Evolutionary conservation across 768 basidiomycete genomes (phyloP), one percentile per base, ranked within the genome.

Genomic region (Mycena latifolia): DNA sequence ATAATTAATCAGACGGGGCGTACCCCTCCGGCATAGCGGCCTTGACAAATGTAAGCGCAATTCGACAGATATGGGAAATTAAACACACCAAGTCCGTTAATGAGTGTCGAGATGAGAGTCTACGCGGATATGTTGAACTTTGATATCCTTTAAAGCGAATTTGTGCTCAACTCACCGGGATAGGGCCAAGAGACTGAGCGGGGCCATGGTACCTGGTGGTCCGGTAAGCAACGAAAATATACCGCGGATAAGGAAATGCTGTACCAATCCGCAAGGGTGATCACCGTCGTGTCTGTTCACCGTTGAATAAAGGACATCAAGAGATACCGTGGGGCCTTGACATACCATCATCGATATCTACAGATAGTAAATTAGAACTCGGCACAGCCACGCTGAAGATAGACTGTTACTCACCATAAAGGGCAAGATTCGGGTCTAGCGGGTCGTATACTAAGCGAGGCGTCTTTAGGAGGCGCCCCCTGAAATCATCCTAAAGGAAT

Each of bases 101-200:
- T 63, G 46, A 63, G 61, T 20, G 77, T 77, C 5, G 76, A 66
- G 53, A 77, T 73, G 31, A 48, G 68, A 4, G 77, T 61, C 57
- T 79, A 41, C 70, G 65, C 77, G 63, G n/a, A 74, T 5, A 22
- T 24, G n/a, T n/a, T n/a, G n/a, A 35, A 35, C 14, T 35, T 35
- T 35, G n/a, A n/a, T n/a, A n/a, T n/a, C n/a, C n/a, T n/a, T n/a
- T n/a, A n/a, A n/a, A n/a, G n/a, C n/a, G n/a, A n/a, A n/a, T n/a
- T n/a, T n/a, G n/a, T n/a, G n/a, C n/a, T n/a, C n/a, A n/a, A n/a
- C n/a, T n/a, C n/a, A n/a, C n/a, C n/a, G n/a, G n/a, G n/a, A n/a
- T n/a, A n/a, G n/a, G n/a, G n/a, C n/a, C n/a, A n/a, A n/a, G n/a
- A n/a, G n/a, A n/a, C n/a, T n/a, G n/a, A 69, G 55, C 46, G 20